A percentile compares a stretch with the other conserved stretches of the same genome.
phyloP scores from a whole-genome alignment of 345 rosid species.

The Stellera chamaejasme region DNA sequence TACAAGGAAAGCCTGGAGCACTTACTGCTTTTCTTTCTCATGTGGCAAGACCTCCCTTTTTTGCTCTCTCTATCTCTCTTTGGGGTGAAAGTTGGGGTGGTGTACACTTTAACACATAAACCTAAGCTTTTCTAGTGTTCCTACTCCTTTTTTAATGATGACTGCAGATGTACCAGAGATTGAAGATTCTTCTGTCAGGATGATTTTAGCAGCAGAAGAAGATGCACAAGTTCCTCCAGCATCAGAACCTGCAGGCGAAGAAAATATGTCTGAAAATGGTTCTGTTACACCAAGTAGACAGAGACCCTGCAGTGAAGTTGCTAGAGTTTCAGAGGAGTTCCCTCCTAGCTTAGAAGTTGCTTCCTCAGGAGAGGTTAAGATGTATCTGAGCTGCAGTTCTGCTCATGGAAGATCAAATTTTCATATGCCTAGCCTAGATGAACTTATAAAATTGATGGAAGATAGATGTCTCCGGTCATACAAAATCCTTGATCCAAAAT shows the following conservation, averaged over 20 bases:
- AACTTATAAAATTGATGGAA: conserved; percentile 61
- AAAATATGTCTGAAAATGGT: conserved; percentile 13
- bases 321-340: conserved; percentile 22
- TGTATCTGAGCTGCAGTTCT: conserved; percentile 60
- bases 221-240: conserved; percentile 23
- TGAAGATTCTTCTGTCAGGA: conserved; percentile 20
- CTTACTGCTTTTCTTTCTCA: too few relatives aligned
- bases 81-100: background rate
- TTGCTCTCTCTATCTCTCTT: background rate
- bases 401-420: conserved; percentile 42
- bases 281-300: conserved; percentile 18
- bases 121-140: conserved; percentile 5
- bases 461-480: conserved; percentile 68
- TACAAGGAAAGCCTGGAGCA: too few relatives aligned
- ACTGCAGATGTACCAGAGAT: conserved; percentile 21
- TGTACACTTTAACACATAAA: background rate
- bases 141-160: conserved; percentile 2
- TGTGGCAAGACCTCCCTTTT: too few relatives aligned
- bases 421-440: conserved; percentile 61
- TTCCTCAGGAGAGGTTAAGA: conserved; percentile 88
- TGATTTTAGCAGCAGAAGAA: conserved; percentile 16
- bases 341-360: conserved; percentile 54
- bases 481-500: conserved; percentile 66
- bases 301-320: conserved; percentile 14
- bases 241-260: conserved; percentile 17